Evolutionary conservation across 2,329 filamentous ascomycete species (phyloP), one percentile per base, ranked within the genome.

Genomic region (Penicillium sp.): DNA sequence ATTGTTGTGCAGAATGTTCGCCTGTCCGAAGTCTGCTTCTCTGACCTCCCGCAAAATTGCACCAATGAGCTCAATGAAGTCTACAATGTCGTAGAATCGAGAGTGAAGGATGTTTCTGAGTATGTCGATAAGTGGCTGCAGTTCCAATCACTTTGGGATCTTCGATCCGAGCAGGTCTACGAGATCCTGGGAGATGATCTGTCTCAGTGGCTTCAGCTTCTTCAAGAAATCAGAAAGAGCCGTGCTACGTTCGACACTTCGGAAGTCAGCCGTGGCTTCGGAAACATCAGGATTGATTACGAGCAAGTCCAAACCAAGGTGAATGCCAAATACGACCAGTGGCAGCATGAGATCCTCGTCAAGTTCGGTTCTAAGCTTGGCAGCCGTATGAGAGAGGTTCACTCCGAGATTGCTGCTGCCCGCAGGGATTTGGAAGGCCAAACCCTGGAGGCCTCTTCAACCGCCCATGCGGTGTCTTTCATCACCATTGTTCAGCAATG

Each of bases 91-190:
- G 85, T 99, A 10, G 93, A 97, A 75, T 86, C 85, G 63, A 96
- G 94, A 75, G 79, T 99, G 5, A 81, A 83, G 17, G 87, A 89
- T 43, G 91, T 97, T 33, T 86, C 89, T 38, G 82, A 82, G 4
- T 99, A 99, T 67, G 91, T 99, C 10, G 92, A 97, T 72, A 95
- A 97, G 75, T 99, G 94, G 94, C 82, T 99, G 46, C 94, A 97
- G 68, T 99, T 97, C 77, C 94, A 99, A 75, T 97, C 93, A 7
- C 83, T 99, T 0, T 99, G 94, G 94, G 94, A 99, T 79, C 82
- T 99, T 57, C 93, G 96, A 73, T 91, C 93, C 3, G 93, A 97
- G 63, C 91, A 97, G 66, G 92, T 99, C 1, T 96, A 97, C 70
- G 91, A 96, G 61, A 86, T 90, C 52, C 84, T 99, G 8, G 93